phyloP scores from a whole-genome alignment of 495 filamentous ascomycete genomes.

The Neurospora sp. region DNA sequence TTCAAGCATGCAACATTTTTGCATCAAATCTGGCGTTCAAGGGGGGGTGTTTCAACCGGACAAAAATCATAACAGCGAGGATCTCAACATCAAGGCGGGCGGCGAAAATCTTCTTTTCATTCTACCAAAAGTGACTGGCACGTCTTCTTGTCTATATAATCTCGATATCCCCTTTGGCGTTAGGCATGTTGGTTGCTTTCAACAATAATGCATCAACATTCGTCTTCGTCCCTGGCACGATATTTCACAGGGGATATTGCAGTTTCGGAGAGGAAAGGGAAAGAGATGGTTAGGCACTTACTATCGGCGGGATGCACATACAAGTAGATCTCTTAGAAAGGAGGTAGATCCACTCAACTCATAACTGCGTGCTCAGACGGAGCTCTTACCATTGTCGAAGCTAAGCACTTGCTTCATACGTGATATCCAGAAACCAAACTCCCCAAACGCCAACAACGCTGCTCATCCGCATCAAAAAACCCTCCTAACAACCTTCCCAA shows the following conservation, averaged over 20 bases:
- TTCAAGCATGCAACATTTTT: not conserved
- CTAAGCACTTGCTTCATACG: not conserved
- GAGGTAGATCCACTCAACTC: no score
- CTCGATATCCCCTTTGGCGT: not conserved
- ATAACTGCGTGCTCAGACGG: no score
- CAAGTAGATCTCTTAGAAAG: no score
- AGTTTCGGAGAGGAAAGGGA: not conserved
- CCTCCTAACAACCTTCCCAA: slow-evolving; percentile 32
- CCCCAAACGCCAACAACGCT: not conserved
- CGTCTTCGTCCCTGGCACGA: not conserved
- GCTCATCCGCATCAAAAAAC: slow-evolving; percentile 21
- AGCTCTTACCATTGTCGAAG: no score
- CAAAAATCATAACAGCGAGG: slow-evolving; percentile 8
- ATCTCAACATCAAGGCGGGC: slow-evolving; percentile 23
- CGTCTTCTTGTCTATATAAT: not conserved
- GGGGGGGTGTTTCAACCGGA: slow-evolving; percentile 1
- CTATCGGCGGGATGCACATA: not conserved
- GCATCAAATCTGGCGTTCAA: not conserved
- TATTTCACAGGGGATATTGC: not conserved
- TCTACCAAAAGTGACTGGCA: not conserved
- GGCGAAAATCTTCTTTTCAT: not conserved
- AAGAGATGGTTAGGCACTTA: not conserved
- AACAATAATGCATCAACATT: not conserved
- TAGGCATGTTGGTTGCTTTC: not conserved
- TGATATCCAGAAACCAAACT: not conserved